Conservation (phyloP, 306 rosid genomes). For the Sindora glabra region DNA sequence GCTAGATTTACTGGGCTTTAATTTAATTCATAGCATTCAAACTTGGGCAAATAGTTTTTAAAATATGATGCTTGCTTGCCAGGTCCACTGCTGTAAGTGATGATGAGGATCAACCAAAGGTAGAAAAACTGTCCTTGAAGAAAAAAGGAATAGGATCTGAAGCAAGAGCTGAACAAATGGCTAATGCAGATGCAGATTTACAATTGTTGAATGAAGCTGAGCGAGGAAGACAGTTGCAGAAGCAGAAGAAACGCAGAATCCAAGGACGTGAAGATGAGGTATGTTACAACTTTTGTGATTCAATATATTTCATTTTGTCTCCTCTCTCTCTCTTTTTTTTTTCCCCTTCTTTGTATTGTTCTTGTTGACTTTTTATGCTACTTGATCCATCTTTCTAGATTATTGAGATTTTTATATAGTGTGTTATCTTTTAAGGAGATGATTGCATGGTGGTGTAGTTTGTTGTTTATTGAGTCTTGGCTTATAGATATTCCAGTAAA, state of each 20-base stretch:
- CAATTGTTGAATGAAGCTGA: constrained; percentile 72
- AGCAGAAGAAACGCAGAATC: constrained; percentile 77
- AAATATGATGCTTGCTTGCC: constrained; percentile 12
- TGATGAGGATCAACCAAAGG: constrained; percentile 53
- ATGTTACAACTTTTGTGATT: constrained; percentile 31
- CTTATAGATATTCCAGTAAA: background rate
- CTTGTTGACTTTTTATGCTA: background rate
- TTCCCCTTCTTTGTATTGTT: background rate
- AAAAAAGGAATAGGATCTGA: constrained; percentile 82
- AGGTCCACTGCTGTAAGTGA: constrained; percentile 38
- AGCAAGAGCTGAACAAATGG: constrained; percentile 72
- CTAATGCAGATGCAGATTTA: constrained; percentile 69
- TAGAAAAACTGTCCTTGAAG: constrained; percentile 67
- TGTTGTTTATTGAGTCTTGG: background rate
- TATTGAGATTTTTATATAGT: too few species aligned
- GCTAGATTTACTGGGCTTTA: too few species aligned
- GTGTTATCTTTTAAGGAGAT: background rate
- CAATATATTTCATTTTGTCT: constrained; percentile 7
- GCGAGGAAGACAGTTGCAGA: constrained; percentile 77
- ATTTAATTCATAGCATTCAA: background rate
- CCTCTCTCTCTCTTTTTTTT: constrained; percentile 8
- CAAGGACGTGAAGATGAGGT: constrained; percentile 92
- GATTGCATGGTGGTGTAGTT: background rate
- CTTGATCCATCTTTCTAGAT: background rate
- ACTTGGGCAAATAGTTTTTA: background rate